A percentile compares a stretch with the other conserved stretches of the same genome.
These are phyloP conservation scores for Clonostachys solani DNA, from an alignment of 2,329 filamentous ascomycete species.

Conservation along the genomic window DNA sequence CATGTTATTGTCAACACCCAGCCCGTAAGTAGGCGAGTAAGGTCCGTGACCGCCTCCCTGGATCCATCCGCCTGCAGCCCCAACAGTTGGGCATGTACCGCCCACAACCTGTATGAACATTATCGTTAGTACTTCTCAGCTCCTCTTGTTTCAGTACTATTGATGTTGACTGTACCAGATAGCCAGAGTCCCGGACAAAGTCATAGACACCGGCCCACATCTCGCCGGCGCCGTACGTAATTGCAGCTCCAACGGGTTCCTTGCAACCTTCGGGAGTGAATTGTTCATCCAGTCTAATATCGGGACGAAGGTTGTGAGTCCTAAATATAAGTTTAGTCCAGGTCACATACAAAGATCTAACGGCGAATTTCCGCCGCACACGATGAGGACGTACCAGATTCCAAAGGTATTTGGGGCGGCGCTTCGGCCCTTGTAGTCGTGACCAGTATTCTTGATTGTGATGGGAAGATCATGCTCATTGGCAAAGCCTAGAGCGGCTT, in stretches of 20 bases:
- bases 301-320: neutral
- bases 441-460: constrained; percentile 8
- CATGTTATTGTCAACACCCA: constrained; percentile 6
- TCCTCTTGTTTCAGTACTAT: neutral
- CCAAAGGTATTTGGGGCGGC: neutral
- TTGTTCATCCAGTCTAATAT: neutral
- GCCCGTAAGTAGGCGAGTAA: constrained; percentile 4
- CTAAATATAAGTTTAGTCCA: neutral
- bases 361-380: no score
- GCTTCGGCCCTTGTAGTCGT: constrained; percentile 7
- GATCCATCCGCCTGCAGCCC: constrained; percentile 3
- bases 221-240: constrained; percentile 2
- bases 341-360: neutral
- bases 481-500: no score
- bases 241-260: neutral
- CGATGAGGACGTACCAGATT: no score
- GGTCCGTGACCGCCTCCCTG: constrained; percentile 7
- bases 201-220: constrained; percentile 4
- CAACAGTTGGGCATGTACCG: constrained; percentile 2
- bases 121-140: neutral
- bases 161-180: neutral
- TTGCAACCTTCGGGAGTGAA: neutral
- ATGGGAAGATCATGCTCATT: no score
- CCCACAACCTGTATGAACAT: neutral
- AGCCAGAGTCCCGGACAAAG: constrained; percentile 1